These are phyloP conservation scores for Nicotiana tomentosiformis DNA, from an alignment of 257 asterid species.

Conservation along the genomic window DNA sequence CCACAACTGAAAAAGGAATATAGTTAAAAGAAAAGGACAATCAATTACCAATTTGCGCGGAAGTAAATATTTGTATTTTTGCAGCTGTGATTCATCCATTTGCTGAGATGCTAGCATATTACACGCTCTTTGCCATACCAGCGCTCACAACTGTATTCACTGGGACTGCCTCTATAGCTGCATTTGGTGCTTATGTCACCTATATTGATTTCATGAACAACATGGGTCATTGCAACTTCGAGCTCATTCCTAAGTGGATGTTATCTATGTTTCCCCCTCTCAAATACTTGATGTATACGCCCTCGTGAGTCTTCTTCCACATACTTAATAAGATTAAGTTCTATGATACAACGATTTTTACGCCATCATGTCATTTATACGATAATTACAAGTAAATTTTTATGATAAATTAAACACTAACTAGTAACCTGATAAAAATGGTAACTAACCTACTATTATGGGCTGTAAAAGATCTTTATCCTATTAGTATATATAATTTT, in stretches of 20 bases:
- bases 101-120: slow-evolving; percentile 74
- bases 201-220: slow-evolving; percentile 53
- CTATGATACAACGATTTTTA: background rate
- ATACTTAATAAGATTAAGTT: background rate
- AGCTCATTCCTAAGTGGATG: slow-evolving; percentile 44
- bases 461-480: background rate
- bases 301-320: slow-evolving; percentile 43
- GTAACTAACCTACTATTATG: background rate
- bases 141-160: slow-evolving; percentile 29
- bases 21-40: background rate
- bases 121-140: slow-evolving; percentile 54
- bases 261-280: slow-evolving; percentile 76
- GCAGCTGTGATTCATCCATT: slow-evolving; percentile 95
- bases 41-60: background rate
- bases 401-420: background rate
- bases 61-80: background rate
- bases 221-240: slow-evolving; percentile 69
- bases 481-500: background rate
- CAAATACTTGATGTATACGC: slow-evolving; percentile 70
- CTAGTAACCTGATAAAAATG: background rate
- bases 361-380: background rate
- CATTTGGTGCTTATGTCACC: slow-evolving; percentile 34
- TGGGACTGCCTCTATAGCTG: slow-evolving; percentile 34
- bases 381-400: background rate
- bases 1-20: too few species aligned